Percentiles rank a stretch among this genome's conserved stretches.
These are phyloP conservation scores for Papiliotrema nemorosa DNA, from an alignment of 1,284 basidiomycete species.

Conservation along the genomic window DNA sequence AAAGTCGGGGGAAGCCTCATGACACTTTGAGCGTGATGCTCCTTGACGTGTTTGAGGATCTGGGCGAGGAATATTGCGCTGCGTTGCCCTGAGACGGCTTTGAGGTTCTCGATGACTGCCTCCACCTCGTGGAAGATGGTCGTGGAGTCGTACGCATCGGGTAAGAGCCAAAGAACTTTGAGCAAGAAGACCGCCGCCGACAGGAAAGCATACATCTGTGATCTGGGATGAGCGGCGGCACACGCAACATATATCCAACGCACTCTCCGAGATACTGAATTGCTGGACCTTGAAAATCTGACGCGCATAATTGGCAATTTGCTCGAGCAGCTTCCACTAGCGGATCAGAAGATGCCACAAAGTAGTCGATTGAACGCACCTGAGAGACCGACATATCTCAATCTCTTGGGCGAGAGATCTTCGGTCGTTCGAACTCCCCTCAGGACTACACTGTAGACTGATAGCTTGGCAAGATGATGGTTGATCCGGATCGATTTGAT, in stretches of 20 bases:
- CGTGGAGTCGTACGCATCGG: not conserved
- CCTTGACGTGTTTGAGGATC: slow-evolving; percentile 1
- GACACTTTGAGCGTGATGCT: not conserved
- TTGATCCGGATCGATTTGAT: slow-evolving; percentile 4
- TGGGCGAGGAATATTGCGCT: slow-evolving; percentile 3
- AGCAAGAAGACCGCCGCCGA: slow-evolving; percentile 10
- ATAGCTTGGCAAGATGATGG: slow-evolving; percentile 2
- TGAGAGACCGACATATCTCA: slow-evolving; percentile 3
- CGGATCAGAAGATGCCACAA: not conserved
- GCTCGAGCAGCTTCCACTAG: slow-evolving; percentile 2
- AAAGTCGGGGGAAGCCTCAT: not conserved
- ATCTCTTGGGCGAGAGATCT: slow-evolving; percentile 2
- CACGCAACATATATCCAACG: not conserved
- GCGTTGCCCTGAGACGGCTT: slow-evolving; percentile 3
- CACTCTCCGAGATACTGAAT: slow-evolving; percentile 8
- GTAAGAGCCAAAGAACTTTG: slow-evolving; percentile 7
- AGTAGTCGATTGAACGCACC: slow-evolving; percentile 1
- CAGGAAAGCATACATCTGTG: slow-evolving; percentile 2
- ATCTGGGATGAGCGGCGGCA: not conserved
- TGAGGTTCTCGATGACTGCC: not conserved
- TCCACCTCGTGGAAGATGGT: not conserved
- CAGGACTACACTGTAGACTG: slow-evolving; percentile 5
- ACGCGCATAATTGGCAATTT: slow-evolving; percentile 1
- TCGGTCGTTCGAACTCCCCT: slow-evolving; percentile 1
- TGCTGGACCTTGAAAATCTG: slow-evolving; percentile 3